These are phyloP conservation scores for Mycogone perniciosa DNA, from an alignment of 2,329 filamentous ascomycete species.

Conservation along the genomic window DNA sequence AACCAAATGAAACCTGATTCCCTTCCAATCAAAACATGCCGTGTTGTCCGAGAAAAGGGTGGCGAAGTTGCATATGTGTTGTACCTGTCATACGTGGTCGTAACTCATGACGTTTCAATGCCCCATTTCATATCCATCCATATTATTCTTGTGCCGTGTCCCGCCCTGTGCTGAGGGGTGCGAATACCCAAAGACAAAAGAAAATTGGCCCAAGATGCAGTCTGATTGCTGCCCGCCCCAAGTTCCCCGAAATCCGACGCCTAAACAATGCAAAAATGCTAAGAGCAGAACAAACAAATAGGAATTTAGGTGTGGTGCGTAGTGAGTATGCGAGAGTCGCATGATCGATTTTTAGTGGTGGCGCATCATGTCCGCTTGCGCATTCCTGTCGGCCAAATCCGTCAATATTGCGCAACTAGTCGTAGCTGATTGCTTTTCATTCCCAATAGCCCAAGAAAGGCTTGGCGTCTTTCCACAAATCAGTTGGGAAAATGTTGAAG, in stretches of 20 bases:
- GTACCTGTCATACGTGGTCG: not conserved
- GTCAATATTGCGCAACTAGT: no score
- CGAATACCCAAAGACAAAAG: not conserved
- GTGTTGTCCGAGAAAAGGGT: no score
- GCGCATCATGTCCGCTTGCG: not conserved
- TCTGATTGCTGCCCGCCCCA: not conserved
- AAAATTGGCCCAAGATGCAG: not conserved
- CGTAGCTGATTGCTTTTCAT: not conserved
- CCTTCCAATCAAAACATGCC: no score
- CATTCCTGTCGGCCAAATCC: no score
- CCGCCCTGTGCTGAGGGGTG: not conserved
- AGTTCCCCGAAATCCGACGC: not conserved
- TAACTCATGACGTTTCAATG: not conserved
- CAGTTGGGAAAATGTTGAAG: not conserved
- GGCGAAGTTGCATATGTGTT: not conserved
- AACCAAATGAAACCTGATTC: no score
- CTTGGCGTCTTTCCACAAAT: conserved; percentile 1
- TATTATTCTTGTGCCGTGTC: no score
- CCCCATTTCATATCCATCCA: not conserved
- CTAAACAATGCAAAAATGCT: not conserved
- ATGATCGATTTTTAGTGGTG: not conserved
- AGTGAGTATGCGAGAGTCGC: not conserved
- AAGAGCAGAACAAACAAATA: not conserved
- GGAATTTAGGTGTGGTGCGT: not conserved
- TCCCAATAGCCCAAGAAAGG: not conserved